Evolutionary conservation across 495 filamentous ascomycete species (phyloP).

Genomic region (Cercophora scortea): DNA sequence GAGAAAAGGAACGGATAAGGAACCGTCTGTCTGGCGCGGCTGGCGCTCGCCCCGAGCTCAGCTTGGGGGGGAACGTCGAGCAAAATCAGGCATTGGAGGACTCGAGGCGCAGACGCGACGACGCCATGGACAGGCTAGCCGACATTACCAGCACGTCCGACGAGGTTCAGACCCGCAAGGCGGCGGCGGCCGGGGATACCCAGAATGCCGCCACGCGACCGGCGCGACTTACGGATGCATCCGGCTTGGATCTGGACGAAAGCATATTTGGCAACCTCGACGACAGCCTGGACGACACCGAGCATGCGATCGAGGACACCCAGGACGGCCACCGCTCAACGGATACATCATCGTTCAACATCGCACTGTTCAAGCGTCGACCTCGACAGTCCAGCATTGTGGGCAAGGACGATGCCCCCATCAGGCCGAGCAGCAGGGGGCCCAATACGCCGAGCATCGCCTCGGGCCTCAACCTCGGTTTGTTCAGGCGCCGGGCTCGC

Average conservation of each 20-base stretch:
- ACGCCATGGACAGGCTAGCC: slow-evolving; percentile 29
- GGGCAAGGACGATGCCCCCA: slow-evolving; percentile 33
- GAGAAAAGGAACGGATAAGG: slow-evolving; percentile 29
- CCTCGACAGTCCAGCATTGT: slow-evolving; percentile 40
- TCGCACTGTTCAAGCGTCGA: slow-evolving; percentile 34
- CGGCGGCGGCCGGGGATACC: slow-evolving; percentile 16
- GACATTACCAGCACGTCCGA: slow-evolving; percentile 31
- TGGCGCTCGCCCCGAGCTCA: background rate
- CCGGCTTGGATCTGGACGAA: slow-evolving; percentile 41
- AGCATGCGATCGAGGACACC: slow-evolving; percentile 15
- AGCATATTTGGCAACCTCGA: slow-evolving; percentile 36
- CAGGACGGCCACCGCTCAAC: slow-evolving; percentile 29
- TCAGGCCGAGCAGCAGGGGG: slow-evolving; percentile 42
- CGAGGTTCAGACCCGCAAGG: slow-evolving; percentile 16
- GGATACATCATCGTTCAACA: slow-evolving; percentile 36
- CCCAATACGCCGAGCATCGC: slow-evolving; percentile 36
- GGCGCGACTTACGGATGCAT: slow-evolving; percentile 27
- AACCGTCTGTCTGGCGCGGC: slow-evolving; percentile 5
- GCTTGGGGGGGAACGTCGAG: slow-evolving; percentile 12
- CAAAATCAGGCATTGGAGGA: slow-evolving; percentile 23
- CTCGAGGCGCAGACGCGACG: slow-evolving; percentile 26
- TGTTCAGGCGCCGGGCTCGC: slow-evolving; percentile 35
- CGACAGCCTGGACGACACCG: slow-evolving; percentile 28
- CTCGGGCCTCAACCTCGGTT: slow-evolving; percentile 37
- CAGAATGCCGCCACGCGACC: background rate